Evolutionary conservation across 2,329 filamentous ascomycete species (phyloP), one percentile per base, ranked within the genome.

Genomic region (Fusarium sp.): DNA sequence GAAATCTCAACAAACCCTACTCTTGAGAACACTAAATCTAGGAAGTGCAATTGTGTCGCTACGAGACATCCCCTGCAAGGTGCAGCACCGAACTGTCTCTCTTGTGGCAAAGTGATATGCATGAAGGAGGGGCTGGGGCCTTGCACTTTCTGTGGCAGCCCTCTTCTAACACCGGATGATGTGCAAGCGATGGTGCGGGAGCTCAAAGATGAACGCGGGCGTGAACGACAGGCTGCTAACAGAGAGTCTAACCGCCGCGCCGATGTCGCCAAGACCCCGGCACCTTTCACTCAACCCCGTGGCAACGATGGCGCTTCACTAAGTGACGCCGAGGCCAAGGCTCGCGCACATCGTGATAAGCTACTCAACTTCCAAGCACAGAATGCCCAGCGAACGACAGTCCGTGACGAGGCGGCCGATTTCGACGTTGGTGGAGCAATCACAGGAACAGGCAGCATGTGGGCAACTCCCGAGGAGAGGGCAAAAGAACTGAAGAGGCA

Each of bases 101-200:
- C 87, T 44, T 99, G 96, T 73, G 96, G 96, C 61, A 98, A 98
- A 77, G 93, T 99, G 14, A 90, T 98, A 55, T 99, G 96, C 77
- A 88, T 97, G 23, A 94, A 96, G 74, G 94, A 99, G 79, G 96
- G 96, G 0, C 84, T 98, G 1, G 95, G 95, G 0, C 95, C 95
- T 1, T 99, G 96, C 78, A 97, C 95, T 0, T 97, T 92, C 75
- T 99, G 96, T 80, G 89, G 89, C 1, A 84, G 86, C 0, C 88
- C 93, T 1, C 82, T 99, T 0, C 82, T 99, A 9, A 90, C 85
- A 30, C 77, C 87, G 0, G 81, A 86, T 5, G 94, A 98, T 55
- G 88, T 97, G 11, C 91, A 96, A 73, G 88, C 87, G 33, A 97
- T 99, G 88, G 91, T 98, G 48, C 86, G 87, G 25, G 90, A 95